Base-by-base conservation (phyloP, 805 yeast genomes). In the Cyberlindnera americana region DNA sequence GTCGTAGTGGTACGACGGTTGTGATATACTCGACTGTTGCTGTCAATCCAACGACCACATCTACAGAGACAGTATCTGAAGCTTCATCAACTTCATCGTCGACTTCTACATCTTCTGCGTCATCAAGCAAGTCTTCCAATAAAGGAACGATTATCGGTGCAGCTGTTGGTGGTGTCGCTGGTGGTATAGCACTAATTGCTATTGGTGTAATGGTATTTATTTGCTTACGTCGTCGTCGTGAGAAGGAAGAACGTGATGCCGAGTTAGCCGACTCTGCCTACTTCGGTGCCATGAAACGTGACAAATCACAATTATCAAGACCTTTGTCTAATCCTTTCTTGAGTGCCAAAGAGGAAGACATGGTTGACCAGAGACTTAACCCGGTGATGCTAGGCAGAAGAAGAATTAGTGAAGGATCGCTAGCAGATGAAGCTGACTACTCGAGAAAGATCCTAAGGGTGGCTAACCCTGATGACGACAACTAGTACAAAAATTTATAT, bases 371-470 rank as follows among this genome's bases (percentile, higher is more conserved):
- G 35, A 69, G 89, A 41, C 63, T 83, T 46, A 81, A 83, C 58
- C 88, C 89, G 1, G 73, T 77, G 31, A 78, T 84, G 83, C 66
- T 84, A 60, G 95, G 95, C 27, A 77, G 90, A 56, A 78, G 95
- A 55, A 70, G 96, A 48, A 70, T 86, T 46, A 79, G 89, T 53
- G 91, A 85, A 53, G 96, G 96, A 5, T 80, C 91, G 3, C 67
- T 90, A 38, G 90, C 95, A 10, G 95, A 88, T 59, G 95, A 84
- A 46, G 78, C 86, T 4, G 93, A 86, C 59, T 85, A 82, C 62
- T 73, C 85, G 35, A 70, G 89, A 56, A 87, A 87, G 65, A 79
- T 86, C 15, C 68, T 90, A 33, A 81, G 88, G 44, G 95, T 90
- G 11, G 90, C 95, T 24, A 90, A 90, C 55, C 96, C 96, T 1